Conservation (phyloP, 257 asterid species). For the Jasminum sambac region DNA sequence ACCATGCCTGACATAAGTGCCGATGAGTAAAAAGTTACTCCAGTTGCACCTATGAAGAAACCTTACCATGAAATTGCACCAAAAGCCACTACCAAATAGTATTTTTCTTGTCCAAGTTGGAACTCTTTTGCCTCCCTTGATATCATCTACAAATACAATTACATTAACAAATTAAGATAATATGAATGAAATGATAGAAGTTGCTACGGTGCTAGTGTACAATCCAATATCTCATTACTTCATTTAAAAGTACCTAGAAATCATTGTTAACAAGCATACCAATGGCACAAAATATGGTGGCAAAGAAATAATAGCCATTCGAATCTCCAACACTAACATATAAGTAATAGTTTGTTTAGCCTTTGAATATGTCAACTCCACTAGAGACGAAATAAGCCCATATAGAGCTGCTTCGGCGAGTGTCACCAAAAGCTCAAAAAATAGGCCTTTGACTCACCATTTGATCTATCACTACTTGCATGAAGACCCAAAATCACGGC, state of each 20-base stretch:
- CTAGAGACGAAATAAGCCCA: too few relatives aligned
- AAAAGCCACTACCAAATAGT: conserved; percentile 1
- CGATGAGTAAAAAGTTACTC: neutral
- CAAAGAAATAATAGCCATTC: conserved; percentile 1
- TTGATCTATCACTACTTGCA: too few relatives aligned
- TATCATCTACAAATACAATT: neutral
- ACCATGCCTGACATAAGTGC: neutral
- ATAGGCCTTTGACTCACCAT: too few relatives aligned
- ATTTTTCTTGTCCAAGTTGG: neutral
- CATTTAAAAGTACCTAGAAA: neutral
- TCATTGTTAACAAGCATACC: neutral
- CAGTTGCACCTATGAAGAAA: neutral
- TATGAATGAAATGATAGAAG: too few relatives aligned
- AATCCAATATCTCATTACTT: too few relatives aligned
- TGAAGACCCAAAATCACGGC: too few relatives aligned
- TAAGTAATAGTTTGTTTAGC: too few relatives aligned
- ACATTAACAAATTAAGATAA: neutral
- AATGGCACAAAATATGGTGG: neutral
- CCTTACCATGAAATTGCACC: neutral
- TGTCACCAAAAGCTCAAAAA: too few relatives aligned
- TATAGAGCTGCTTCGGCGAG: too few relatives aligned
- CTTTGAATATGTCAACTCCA: too few relatives aligned
- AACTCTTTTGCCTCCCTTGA: neutral
- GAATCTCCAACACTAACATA: neutral
- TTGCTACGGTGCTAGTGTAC: too few relatives aligned